A percentile compares a stretch with the other conserved stretches of the same genome.
phyloP scores from a whole-genome alignment of 1,284 basidiomycete species.

The Ganoderma sinense region DNA sequence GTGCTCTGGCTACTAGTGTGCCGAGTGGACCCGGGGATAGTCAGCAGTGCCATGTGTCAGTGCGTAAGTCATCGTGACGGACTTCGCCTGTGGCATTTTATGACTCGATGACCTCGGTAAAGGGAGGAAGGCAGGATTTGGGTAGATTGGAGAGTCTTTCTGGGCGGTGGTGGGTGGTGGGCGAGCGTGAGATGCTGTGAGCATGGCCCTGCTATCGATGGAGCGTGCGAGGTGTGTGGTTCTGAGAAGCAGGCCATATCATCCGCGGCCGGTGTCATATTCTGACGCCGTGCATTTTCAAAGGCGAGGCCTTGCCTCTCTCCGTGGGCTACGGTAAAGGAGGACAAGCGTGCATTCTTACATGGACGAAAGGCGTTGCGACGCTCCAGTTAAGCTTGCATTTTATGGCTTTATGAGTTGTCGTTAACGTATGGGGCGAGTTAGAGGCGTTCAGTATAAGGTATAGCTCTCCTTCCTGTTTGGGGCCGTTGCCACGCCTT shows the following conservation, averaged over 20 bases:
- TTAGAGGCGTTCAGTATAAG: not conserved
- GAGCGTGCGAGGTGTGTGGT: not conserved
- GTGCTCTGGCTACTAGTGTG: not conserved
- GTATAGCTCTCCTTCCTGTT: not conserved
- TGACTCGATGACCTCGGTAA: not conserved
- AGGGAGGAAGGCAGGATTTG: not conserved
- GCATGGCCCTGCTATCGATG: not conserved
- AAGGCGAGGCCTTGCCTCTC: not conserved
- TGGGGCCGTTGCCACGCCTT: not conserved
- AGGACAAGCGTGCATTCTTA: not conserved
- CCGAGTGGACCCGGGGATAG: not conserved
- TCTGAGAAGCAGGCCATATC: constrained; percentile 1
- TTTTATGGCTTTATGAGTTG: not conserved
- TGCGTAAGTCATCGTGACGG: not conserved
- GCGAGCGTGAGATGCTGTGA: not conserved
- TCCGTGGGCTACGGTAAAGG: not conserved
- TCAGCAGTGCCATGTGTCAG: not conserved
- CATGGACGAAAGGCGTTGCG: not conserved
- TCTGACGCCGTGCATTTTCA: not conserved
- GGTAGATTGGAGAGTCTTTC: not conserved
- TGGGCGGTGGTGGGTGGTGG: not conserved
- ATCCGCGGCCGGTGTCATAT: not conserved
- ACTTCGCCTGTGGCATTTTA: not conserved
- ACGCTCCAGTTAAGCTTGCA: not conserved
- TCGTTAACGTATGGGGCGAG: not conserved